Percentiles rank a stretch among this genome's conserved stretches.
phyloP scores from a whole-genome alignment of 2,329 filamentous ascomycete genomes.

The Fusarium euwallaceae region DNA sequence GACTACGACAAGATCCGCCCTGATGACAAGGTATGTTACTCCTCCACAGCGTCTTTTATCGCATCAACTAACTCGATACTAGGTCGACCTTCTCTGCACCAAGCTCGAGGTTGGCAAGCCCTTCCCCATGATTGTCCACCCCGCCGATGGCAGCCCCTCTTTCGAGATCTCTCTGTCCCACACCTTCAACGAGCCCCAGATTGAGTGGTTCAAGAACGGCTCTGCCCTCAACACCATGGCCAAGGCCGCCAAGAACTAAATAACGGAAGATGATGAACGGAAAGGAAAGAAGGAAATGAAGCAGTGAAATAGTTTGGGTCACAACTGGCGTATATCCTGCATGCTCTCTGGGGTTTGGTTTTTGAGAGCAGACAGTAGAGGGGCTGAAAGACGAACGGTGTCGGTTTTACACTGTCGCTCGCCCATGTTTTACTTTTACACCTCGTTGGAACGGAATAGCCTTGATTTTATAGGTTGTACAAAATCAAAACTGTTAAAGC shows the following conservation, averaged over 20 bases:
- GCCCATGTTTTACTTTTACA: slow-evolving; percentile 41
- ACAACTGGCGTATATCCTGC: slow-evolving; percentile 47
- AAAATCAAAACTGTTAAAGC: slow-evolving; percentile 46
- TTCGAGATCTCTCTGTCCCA: slow-evolving; percentile 90
- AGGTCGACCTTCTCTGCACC: slow-evolving; percentile 87
- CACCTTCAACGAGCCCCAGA: slow-evolving; percentile 98
- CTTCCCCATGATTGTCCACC: slow-evolving; percentile 91
- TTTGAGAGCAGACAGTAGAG: slow-evolving; percentile 44
- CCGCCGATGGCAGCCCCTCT: slow-evolving; percentile 79
- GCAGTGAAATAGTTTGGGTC: slow-evolving; percentile 43
- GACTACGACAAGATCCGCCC: slow-evolving; percentile 98
- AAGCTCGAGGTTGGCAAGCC: slow-evolving; percentile 94
- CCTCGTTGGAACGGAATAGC: slow-evolving; percentile 44
- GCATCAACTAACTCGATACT: slow-evolving; percentile 39
- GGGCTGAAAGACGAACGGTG: slow-evolving; percentile 35
- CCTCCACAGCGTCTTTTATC: not conserved
- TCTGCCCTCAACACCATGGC: slow-evolving; percentile 99
- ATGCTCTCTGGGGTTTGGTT: slow-evolving; percentile 41
- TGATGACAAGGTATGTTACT: slow-evolving; percentile 78
- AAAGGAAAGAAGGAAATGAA: slow-evolving; percentile 23
- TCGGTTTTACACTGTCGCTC: slow-evolving; percentile 33
- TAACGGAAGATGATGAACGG: slow-evolving; percentile 23
- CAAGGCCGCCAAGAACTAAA: slow-evolving; percentile 67
- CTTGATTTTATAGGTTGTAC: slow-evolving; percentile 48
- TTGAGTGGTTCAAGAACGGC: slow-evolving; percentile 99